Percentiles rank a stretch among this genome's conserved stretches.
These are phyloP conservation scores for Aphanomyces euteiches DNA, from an alignment of 352 stramenopile genomes.

Conservation along the genomic window DNA sequence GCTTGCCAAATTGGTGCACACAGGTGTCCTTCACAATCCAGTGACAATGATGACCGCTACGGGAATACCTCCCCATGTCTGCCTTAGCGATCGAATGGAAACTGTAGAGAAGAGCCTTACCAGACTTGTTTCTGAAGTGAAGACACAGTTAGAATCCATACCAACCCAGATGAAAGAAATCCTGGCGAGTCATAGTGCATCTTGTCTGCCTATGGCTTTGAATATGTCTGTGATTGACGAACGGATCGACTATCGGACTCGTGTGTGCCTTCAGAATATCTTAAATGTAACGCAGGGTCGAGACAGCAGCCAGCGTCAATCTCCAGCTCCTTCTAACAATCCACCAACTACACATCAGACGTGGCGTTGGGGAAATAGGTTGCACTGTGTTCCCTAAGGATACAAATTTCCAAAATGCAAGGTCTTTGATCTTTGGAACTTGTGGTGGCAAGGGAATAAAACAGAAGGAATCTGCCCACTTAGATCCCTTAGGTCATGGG, in stretches of 20 bases:
- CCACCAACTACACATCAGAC: background rate
- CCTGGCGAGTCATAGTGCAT: background rate
- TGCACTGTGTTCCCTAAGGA: background rate
- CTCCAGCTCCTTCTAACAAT: too few species aligned
- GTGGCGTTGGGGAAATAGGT: background rate
- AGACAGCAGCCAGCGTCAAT: too few species aligned
- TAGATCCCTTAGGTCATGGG: background rate
- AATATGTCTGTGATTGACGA: background rate
- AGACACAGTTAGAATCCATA: background rate
- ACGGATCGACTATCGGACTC: background rate
- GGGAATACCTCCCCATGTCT: slow-evolving; percentile 3
- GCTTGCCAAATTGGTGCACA: background rate
- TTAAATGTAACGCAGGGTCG: background rate
- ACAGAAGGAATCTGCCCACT: slow-evolving; percentile 1
- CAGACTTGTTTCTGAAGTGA: background rate
- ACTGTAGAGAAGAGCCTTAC: background rate
- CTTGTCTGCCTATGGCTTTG: background rate
- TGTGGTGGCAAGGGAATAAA: slow-evolving; percentile 6
- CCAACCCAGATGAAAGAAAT: background rate
- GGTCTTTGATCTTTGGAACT: background rate
- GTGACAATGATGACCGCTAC: background rate
- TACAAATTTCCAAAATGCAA: background rate
- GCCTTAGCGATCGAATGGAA: background rate
- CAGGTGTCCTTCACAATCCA: background rate
- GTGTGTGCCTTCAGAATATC: too few species aligned